Conservation (phyloP, 768 basidiomycete genomes). For the Pleurotus citrinopileatus region DNA sequence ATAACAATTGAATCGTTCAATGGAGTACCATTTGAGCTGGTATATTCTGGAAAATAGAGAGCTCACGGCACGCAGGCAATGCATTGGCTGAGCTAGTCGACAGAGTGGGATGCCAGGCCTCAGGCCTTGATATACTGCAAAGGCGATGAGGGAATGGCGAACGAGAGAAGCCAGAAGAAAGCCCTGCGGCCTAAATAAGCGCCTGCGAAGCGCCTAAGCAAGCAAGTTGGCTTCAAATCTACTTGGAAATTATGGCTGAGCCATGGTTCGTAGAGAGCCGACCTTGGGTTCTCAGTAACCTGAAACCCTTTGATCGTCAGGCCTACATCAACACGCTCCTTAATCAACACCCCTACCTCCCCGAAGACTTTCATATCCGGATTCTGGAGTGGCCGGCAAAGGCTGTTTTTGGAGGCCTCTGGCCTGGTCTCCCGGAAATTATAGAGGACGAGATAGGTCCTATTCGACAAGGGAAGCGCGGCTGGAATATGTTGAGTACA, state of each 20-base stretch:
- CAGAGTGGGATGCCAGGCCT: too few species aligned
- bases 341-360: not conserved
- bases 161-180: too few species aligned
- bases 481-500: not conserved
- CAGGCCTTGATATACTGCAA: too few species aligned
- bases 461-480: not conserved
- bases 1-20: too few species aligned
- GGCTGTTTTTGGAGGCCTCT: conserved; percentile 16
- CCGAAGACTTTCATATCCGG: conserved; percentile 14
- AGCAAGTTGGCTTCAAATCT: too few species aligned
- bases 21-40: too few species aligned
- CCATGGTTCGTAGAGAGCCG: not conserved
- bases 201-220: too few species aligned
- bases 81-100: too few species aligned
- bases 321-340: not conserved
- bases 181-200: too few species aligned
- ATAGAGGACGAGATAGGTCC: not conserved
- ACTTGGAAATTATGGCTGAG: not conserved
- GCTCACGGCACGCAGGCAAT: too few species aligned
- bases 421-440: conserved; percentile 17
- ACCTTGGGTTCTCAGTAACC: not conserved
- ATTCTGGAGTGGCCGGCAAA: conserved; percentile 23
- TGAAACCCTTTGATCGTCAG: not conserved
- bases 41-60: too few species aligned
- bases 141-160: too few species aligned